These are phyloP conservation scores for Solanum pennellii DNA, from an alignment of 257 asterid genomes.

Conservation along the genomic window DNA sequence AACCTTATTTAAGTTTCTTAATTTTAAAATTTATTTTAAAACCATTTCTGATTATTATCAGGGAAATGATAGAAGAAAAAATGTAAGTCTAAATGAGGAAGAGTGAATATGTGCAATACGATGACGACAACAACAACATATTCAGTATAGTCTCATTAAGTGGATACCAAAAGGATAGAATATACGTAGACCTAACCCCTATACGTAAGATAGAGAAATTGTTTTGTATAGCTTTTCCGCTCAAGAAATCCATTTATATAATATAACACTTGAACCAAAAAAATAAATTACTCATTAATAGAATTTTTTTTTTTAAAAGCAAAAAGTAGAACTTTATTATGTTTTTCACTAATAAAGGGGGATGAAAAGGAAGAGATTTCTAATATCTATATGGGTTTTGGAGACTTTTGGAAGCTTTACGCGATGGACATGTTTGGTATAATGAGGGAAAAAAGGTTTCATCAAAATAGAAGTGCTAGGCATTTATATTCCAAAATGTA, in stretches of 20 bases:
- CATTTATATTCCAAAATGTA: background rate
- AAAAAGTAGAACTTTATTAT: background rate
- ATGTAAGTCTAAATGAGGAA: background rate
- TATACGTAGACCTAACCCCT: background rate
- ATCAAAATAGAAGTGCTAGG: background rate
- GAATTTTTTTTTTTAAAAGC: background rate
- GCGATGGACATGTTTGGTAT: background rate
- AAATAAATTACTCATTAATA: background rate
- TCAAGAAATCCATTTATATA: background rate
- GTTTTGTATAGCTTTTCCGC: background rate
- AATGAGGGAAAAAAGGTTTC: background rate
- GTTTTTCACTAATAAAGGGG: background rate
- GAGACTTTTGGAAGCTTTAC: background rate
- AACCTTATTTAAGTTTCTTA: background rate
- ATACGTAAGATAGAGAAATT: background rate
- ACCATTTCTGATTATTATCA: background rate
- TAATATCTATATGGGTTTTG: background rate
- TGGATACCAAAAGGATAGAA: fast-evolving
- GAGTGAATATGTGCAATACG: background rate
- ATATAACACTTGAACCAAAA: background rate
- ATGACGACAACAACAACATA: background rate
- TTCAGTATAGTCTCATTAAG: background rate
- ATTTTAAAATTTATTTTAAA: background rate
- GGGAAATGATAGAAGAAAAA: background rate
- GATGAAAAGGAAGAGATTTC: background rate